Evolutionary conservation across 148 eudicot genomes (phyloP), one percentile per base, ranked within the genome.

Genomic region (Polygonum aviculare): DNA sequence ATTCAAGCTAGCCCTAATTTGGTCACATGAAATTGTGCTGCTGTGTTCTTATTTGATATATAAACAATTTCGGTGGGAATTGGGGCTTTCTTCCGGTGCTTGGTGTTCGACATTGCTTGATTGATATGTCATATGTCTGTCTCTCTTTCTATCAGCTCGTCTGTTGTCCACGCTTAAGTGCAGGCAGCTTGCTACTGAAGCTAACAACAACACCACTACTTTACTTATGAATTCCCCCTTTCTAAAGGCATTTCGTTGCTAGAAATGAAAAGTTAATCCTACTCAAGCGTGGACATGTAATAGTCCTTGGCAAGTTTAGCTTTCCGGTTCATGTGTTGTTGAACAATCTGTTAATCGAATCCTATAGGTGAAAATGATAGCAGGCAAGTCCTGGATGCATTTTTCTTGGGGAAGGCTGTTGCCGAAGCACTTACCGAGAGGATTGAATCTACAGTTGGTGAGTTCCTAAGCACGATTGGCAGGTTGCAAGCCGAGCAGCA

Each of bases 401-500:
- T 95, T 83, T 93, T 93, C 88, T 85, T 93, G 84, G 99, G 99
- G 44, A 95, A 88, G 85, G 99, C 99, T 74, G 79, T 95, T 2
- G 97, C 88, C 5, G 98, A 95, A 83, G 96, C 94, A 21, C 81
- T 95, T 47, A 92, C 82, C 69, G 97, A 92, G 84, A 86, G 98
- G 50, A 75, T 95, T 72, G 98, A 92, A 78, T 92, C 98, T 74
- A 78, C 93, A 50, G 93, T 92, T 10, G 99, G 99, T 60, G 99
- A 95, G 82, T 65, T 95, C 55, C 82, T 95, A 67, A 91, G 98
- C 80, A 80, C 91, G 19, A 49, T 95, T 36, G 99, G 98, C 45
- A 86, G 97, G 81, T 82, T 95, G 82, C 99, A 95, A 85, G 90
- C 99, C 47, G 99, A 95, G 78, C 97, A 91, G 78, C 99, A 88